Base-by-base conservation (phyloP, 371 early-diverging fungal species). In the Aphelidium insulamus region DNA sequence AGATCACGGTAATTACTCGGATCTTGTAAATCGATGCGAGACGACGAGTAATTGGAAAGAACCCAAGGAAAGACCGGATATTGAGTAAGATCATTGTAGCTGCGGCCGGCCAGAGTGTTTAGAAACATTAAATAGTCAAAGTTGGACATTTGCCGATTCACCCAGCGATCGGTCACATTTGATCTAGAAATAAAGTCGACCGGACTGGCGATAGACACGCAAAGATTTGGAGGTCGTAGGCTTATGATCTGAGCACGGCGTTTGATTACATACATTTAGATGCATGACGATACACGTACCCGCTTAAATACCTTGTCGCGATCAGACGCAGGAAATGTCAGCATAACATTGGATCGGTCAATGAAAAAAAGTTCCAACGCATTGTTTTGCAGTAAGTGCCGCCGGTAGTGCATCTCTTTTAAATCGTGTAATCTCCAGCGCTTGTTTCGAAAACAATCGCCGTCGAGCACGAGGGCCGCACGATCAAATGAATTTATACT, bases 71-170 rank as follows among this genome's bases (percentile, higher is more conserved):
- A 68, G 11, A 75, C 68, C 0, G 75, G 75, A 37, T 75, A 71
- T 36, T 70, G 70, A 0, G 69, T 68, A 26, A 70, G 41, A 37
- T 63, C 64, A 40, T 69, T 69, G 38, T 64, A 72, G 0, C 68
- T 67, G 31, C 74, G 50, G n/a, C 74, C 81, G 21, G 80, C 74
- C 34, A 79, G 58, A 0, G 77, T 78, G 46, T 85, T 85, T 14
- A 85, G 53, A 34, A 73, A 69, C 78, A 85, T 80, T 17, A 85
- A 40, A 34, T 85, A 85, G 45, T 78, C 79, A 43, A 77, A 85
- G 42, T 82, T 85, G 21, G 70, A 69, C 10, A 85, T 74, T 44
- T 80, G 77, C 14, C 71, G 57, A 17, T 55, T 55, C 28, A 64
- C 62, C 86, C 86, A 85, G 17, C 47, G 45, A 44, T 70, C 60